Percentiles rank a stretch among this genome's conserved stretches.
Evolutionary conservation across 352 stramenopile genomes (phyloP).

Genomic region (Phytophthora sojae): DNA sequence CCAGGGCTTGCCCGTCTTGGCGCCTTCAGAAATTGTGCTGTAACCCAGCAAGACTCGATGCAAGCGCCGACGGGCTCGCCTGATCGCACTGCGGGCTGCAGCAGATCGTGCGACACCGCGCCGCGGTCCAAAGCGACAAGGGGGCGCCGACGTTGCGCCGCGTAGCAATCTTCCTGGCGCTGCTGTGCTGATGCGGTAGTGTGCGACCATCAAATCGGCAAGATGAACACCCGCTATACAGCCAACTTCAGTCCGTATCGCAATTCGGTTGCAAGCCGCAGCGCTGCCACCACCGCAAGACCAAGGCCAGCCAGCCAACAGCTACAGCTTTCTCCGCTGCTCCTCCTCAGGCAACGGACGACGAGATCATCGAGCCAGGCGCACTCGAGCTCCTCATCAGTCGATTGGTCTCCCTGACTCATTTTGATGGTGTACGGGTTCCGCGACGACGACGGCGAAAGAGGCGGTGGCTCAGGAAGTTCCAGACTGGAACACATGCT

Average conservation of each 20-base stretch:
- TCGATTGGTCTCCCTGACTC: constrained; percentile 29
- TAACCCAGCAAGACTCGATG: background rate
- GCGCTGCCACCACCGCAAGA: too few species aligned
- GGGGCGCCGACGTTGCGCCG: constrained; percentile 10
- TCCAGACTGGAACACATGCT: background rate
- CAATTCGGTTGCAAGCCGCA: background rate
- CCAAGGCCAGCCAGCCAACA: background rate
- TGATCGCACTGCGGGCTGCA: background rate
- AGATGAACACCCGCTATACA: constrained; percentile 5
- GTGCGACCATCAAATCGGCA: constrained; percentile 17
- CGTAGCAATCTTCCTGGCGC: constrained; percentile 12
- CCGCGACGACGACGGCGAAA: constrained; percentile 2
- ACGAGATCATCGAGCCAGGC: background rate
- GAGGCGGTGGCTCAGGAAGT: constrained; percentile 7
- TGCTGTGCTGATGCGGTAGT: background rate
- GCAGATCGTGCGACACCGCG: constrained; percentile 7
- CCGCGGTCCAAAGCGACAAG: constrained; percentile 4
- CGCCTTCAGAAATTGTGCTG: constrained; percentile 2
- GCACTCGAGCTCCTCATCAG: constrained; percentile 4
- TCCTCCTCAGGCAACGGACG: background rate
- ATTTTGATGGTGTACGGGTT: constrained; percentile 12
- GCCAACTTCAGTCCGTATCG: background rate
- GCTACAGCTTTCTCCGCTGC: background rate
- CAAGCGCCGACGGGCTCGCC: constrained; percentile 1
- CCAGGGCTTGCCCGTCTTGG: background rate